A percentile compares a stretch with the other conserved stretches of the same genome.
These are phyloP conservation scores for Citrus hindsii DNA, from an alignment of 345 rosid species.

Conservation along the genomic window DNA sequence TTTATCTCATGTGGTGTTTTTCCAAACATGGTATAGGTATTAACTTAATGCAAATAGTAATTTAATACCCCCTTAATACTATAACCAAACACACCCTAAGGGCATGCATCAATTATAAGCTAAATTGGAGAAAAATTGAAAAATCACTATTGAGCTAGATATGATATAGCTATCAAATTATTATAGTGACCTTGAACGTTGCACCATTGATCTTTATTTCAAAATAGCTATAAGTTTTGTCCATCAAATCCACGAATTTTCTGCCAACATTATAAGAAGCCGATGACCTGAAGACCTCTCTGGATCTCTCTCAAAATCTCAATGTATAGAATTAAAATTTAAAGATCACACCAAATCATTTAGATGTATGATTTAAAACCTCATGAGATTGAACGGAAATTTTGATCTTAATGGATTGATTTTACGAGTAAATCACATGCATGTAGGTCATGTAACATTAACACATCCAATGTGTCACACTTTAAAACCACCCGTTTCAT, in stretches of 20 bases:
- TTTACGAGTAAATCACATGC: constrained; percentile 8
- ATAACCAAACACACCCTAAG: too few relatives aligned
- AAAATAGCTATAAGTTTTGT: neutral
- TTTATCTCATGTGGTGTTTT: too few relatives aligned
- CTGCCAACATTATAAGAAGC: neutral
- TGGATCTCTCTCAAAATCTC: neutral
- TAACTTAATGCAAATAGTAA: too few relatives aligned
- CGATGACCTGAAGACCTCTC: neutral
- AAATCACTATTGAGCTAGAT: too few relatives aligned
- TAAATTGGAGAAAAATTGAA: too few relatives aligned
- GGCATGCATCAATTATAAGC: too few relatives aligned
- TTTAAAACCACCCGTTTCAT: neutral
- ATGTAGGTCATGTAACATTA: neutral
- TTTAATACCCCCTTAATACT: too few relatives aligned
- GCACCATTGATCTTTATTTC: neutral
- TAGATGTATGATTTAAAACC: too few relatives aligned
- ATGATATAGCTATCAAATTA: too few relatives aligned
- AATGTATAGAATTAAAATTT: neutral
- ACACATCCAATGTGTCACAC: neutral
- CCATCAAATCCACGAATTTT: neutral
- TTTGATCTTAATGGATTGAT: neutral
- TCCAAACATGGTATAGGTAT: too few relatives aligned
- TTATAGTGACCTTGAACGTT: neutral
- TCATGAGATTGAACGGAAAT: neutral
- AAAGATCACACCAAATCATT: too few relatives aligned